Evolutionary conservation across 768 basidiomycete species (phyloP).

Genomic region (Termitomyces heimii): DNA sequence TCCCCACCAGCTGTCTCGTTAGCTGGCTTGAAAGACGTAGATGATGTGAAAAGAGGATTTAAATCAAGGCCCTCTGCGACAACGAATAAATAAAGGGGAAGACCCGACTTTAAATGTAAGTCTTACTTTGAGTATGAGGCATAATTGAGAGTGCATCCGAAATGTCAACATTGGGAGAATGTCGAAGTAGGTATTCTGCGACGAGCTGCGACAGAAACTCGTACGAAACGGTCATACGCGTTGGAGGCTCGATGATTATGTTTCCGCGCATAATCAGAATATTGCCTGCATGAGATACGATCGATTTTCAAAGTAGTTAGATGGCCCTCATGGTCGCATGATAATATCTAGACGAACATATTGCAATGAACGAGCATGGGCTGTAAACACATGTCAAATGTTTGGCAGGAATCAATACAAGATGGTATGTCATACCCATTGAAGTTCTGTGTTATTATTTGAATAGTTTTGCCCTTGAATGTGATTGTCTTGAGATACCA

Average conservation of each 20-base stretch:
- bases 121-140: constrained; percentile 71
- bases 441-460: constrained; percentile 79
- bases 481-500: constrained; percentile 72
- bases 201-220: constrained; percentile 80
- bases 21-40: constrained; percentile 62
- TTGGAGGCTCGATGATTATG: constrained; percentile 63
- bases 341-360: constrained; percentile 47
- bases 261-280: constrained; percentile 83
- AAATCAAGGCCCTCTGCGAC: constrained; percentile 81
- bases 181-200: constrained; percentile 71
- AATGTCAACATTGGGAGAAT: constrained; percentile 54
- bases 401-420: neutral
- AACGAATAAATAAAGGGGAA: neutral
- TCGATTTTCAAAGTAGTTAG: constrained; percentile 4
- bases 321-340: neutral
- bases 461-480: constrained; percentile 41
- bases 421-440: constrained; percentile 55
- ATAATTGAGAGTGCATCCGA: constrained; percentile 71
- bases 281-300: constrained; percentile 50
- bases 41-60: constrained; percentile 74
- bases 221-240: constrained; percentile 72
- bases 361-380: constrained; percentile 88
- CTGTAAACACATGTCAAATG: constrained; percentile 30
- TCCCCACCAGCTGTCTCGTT: constrained; percentile 58
- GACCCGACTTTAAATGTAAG: neutral